These are phyloP conservation scores for Cucurbita argyrosperma DNA, from an alignment of 306 rosid genomes.

Conservation along the genomic window DNA sequence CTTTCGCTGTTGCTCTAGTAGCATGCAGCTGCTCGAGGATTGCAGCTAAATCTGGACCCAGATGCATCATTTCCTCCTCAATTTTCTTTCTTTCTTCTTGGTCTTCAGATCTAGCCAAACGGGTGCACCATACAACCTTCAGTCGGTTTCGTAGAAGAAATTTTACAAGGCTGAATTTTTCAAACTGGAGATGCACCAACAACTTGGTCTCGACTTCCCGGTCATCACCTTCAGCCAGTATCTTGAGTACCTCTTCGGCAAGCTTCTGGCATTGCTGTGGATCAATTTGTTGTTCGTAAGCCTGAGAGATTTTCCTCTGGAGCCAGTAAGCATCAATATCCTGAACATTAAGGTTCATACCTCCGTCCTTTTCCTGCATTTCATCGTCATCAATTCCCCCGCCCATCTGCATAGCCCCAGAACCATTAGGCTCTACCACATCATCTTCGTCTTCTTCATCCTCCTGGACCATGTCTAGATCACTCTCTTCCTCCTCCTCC, in stretches of 20 bases:
- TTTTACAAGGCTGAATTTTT: slow-evolving; percentile 66
- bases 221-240: slow-evolving; percentile 72
- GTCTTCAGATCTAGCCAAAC: slow-evolving; percentile 73
- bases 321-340: slow-evolving; percentile 97
- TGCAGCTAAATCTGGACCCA: slow-evolving; percentile 53
- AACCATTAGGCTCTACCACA: slow-evolving; percentile 35
- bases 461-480: slow-evolving; percentile 84
- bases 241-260: slow-evolving; percentile 71
- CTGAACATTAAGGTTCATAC: slow-evolving; percentile 77
- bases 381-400: slow-evolving; percentile 87
- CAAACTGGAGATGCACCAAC: slow-evolving; percentile 48
- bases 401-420: slow-evolving; percentile 85
- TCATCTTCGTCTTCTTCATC: slow-evolving; percentile 86
- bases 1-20: slow-evolving; percentile 77
- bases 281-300: slow-evolving; percentile 77
- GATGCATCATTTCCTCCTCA: slow-evolving; percentile 77
- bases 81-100: slow-evolving; percentile 67
- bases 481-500: slow-evolving; percentile 89
- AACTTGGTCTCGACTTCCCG: slow-evolving; percentile 67
- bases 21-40: slow-evolving; percentile 86
- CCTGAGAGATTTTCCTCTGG: slow-evolving; percentile 88
- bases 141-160: slow-evolving; percentile 50
- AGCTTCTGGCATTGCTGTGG: slow-evolving; percentile 81
- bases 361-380: slow-evolving; percentile 67
- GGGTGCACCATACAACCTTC: slow-evolving; percentile 89